A percentile compares a stretch with the other conserved stretches of the same genome.
Evolutionary conservation across 1,284 basidiomycete genomes (phyloP).

Genomic region (Peniophora sp.): DNA sequence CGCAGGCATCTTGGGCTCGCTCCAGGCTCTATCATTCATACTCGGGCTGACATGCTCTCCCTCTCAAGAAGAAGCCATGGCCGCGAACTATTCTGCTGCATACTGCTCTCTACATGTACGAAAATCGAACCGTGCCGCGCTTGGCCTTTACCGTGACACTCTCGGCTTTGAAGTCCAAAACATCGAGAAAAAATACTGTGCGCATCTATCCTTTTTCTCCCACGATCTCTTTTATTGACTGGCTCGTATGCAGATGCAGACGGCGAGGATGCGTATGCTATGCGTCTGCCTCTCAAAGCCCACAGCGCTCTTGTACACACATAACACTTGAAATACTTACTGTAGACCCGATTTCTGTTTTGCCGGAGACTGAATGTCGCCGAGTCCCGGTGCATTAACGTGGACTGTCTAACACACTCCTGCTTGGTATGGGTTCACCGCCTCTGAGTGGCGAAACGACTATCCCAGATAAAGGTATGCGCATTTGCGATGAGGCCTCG

Average conservation of each 20-base stretch:
- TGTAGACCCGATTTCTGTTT: too few species aligned
- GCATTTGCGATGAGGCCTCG: too few species aligned
- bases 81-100: slow-evolving; percentile 67
- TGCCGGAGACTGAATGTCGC: too few species aligned
- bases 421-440: too few species aligned
- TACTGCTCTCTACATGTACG: slow-evolving; percentile 83
- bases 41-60: not conserved
- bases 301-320: too few species aligned
- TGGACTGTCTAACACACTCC: too few species aligned
- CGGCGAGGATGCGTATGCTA: slow-evolving; percentile 88
- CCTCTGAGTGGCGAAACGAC: too few species aligned
- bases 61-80: slow-evolving; percentile 75
- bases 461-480: too few species aligned
- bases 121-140: slow-evolving; percentile 81
- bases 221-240: slow-evolving; percentile 3
- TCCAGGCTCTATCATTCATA: not conserved
- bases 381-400: too few species aligned
- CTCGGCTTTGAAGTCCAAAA: slow-evolving; percentile 75
- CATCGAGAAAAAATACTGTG: slow-evolving; percentile 81
- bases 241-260: slow-evolving; percentile 62
- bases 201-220: not conserved
- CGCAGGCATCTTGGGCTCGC: not conserved
- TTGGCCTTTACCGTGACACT: slow-evolving; percentile 75
- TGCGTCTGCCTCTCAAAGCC: slow-evolving; percentile 59
- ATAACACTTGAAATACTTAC: too few species aligned